Conservation (phyloP, 2,329 filamentous ascomycete genomes). For the Fusarium pseudograminearum region DNA sequence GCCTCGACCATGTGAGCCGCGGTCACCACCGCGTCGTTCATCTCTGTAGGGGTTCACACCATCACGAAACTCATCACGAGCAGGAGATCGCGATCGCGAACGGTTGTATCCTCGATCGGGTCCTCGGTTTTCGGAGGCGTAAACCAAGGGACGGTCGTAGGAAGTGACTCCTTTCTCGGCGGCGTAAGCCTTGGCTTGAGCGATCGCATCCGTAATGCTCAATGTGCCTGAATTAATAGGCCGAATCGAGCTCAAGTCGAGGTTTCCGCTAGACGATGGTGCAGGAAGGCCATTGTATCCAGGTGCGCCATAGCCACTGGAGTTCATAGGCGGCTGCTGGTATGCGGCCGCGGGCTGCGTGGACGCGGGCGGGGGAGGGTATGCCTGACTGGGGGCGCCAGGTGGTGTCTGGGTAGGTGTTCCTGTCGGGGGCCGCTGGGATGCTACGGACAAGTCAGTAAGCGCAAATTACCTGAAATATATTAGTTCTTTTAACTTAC, state of each 20-base stretch:
- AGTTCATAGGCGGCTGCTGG: constrained; percentile 53
- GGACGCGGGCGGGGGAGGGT: constrained; percentile 55
- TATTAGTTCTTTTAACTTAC: constrained; percentile 50
- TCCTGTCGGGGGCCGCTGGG: constrained; percentile 58
- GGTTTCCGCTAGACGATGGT: constrained; percentile 78
- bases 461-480: constrained; percentile 16
- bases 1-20: constrained; percentile 50
- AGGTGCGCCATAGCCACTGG: constrained; percentile 49
- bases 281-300: constrained; percentile 67
- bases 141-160: constrained; percentile 68
- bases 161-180: constrained; percentile 79
- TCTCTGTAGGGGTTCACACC: constrained; percentile 87
- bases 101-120: constrained; percentile 66
- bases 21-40: constrained; percentile 79
- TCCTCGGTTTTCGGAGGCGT: constrained; percentile 54
- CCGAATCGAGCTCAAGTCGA: constrained; percentile 84
- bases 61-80: constrained; percentile 78
- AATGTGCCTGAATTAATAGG: constrained; percentile 84
- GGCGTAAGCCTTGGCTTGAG: constrained; percentile 85
- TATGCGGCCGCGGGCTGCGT: constrained; percentile 53
- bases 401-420: constrained; percentile 59
- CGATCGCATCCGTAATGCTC: constrained; percentile 85
- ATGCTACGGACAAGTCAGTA: constrained; percentile 52
- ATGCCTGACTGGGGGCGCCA: constrained; percentile 54
- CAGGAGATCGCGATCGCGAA: constrained; percentile 80